Evolutionary conservation across 768 basidiomycete genomes (phyloP).

Genomic region (Kwoniella sp.): DNA sequence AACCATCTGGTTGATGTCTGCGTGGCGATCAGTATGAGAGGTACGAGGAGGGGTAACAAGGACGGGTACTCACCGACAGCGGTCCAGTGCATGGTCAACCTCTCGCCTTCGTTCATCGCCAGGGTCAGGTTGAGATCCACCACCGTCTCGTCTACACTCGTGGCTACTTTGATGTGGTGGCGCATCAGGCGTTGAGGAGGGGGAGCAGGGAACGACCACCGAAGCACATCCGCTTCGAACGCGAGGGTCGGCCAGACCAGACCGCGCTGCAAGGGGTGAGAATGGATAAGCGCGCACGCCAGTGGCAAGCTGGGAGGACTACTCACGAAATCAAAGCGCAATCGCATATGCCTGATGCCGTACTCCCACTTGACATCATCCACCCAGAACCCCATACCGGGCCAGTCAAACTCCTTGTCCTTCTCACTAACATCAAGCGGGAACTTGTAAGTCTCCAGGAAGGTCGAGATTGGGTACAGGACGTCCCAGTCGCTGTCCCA

Average conservation of each 20-base stretch:
- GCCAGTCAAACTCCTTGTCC: slow-evolving; percentile 52
- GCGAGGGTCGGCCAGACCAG: slow-evolving; percentile 61
- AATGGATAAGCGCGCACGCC: neutral
- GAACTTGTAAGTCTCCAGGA: slow-evolving; percentile 79
- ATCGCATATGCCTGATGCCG: slow-evolving; percentile 37
- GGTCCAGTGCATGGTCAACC: slow-evolving; percentile 66
- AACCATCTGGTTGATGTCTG: slow-evolving; percentile 54
- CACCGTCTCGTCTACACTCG: slow-evolving; percentile 73
- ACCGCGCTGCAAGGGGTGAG: slow-evolving; percentile 20
- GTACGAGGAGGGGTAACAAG: neutral
- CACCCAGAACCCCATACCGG: slow-evolving; percentile 58
- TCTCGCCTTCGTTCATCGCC: slow-evolving; percentile 21
- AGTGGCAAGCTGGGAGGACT: neutral
- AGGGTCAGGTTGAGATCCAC: slow-evolving; percentile 60
- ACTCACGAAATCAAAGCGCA: slow-evolving; percentile 44
- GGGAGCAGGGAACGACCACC: slow-evolving; percentile 74
- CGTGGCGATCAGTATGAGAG: neutral
- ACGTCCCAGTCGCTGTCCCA: slow-evolving; percentile 85
- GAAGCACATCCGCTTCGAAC: slow-evolving; percentile 81
- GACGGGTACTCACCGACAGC: slow-evolving; percentile 68
- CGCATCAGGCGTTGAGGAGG: slow-evolving; percentile 71
- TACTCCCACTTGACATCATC: slow-evolving; percentile 56
- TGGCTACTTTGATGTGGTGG: slow-evolving; percentile 88
- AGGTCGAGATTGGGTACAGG: slow-evolving; percentile 54
- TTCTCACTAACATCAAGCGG: slow-evolving; percentile 52